A percentile compares a stretch with the other conserved stretches of the same genome.
Evolutionary conservation across 208 protist genomes (phyloP).

Genomic region (Trypanosomatidae sp.): DNA sequence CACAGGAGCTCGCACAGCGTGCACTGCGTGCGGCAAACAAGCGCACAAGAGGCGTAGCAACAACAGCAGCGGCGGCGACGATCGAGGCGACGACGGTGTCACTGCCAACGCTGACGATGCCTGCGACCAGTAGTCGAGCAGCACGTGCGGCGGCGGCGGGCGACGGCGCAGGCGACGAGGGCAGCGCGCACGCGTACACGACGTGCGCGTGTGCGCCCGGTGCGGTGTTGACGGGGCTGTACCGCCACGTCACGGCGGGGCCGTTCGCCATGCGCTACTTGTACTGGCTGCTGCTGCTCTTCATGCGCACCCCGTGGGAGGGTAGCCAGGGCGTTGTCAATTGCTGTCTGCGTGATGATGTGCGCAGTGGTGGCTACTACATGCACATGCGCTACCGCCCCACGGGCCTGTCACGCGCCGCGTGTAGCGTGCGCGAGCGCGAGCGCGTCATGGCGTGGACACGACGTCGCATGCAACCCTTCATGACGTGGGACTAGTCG

Average conservation of each 20-base stretch:
- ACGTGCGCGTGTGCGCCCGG: conserved; percentile 56
- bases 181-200: conserved; percentile 37
- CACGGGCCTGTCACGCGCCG: conserved; percentile 41
- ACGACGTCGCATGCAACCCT: conserved; percentile 55
- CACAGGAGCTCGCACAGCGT: conserved; percentile 57
- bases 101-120: conserved; percentile 1
- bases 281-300: conserved; percentile 41
- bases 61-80: conserved; percentile 1
- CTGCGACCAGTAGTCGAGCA: not conserved
- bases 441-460: conserved; percentile 56
- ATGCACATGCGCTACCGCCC: conserved; percentile 50
- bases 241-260: conserved; percentile 44
- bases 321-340: conserved; percentile 73
- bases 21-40: conserved; percentile 16
- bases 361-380: conserved; percentile 78
- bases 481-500: conserved; percentile 63
- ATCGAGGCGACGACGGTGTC: not conserved
- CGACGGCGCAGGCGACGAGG: not conserved
- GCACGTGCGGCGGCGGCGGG: not conserved
- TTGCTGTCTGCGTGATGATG: conserved; percentile 57
- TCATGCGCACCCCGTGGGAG: conserved; percentile 63
- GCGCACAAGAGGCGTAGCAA: too few species aligned
- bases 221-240: conserved; percentile 62
- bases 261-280: conserved; percentile 27
- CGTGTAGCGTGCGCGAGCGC: conserved; percentile 40